A percentile compares a stretch with the other conserved stretches of the same genome.
phyloP scores from a whole-genome alignment of 768 basidiomycete genomes.

The Lyophyllum semitale region DNA sequence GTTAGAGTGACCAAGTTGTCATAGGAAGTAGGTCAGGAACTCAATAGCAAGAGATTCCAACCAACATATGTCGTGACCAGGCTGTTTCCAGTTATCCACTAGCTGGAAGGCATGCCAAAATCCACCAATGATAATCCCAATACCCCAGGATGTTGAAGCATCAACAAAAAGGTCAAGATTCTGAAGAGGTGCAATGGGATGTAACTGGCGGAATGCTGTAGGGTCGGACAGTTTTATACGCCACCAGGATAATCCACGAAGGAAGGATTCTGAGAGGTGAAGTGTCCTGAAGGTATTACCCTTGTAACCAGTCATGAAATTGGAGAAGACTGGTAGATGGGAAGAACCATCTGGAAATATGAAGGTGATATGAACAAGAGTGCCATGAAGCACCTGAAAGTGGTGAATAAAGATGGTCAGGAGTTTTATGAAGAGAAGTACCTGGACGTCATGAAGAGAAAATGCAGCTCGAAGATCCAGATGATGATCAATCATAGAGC shows the following conservation, averaged over 20 bases:
- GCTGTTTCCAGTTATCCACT: constrained; percentile 11
- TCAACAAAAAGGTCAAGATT: neutral
- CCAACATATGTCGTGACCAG: constrained; percentile 26
- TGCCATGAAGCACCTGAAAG: constrained; percentile 27
- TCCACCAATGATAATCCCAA: constrained; percentile 19
- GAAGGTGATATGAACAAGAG: constrained; percentile 32
- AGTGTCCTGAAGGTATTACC: constrained; percentile 9
- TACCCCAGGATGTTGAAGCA: constrained; percentile 26
- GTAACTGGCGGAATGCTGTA: neutral
- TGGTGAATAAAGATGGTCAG: neutral
- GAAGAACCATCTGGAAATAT: constrained; percentile 22
- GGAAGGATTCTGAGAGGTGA: constrained; percentile 18
- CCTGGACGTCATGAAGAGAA: constrained; percentile 20
- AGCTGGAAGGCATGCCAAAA: constrained; percentile 19
- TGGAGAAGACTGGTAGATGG: constrained; percentile 24
- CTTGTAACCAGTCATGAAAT: constrained; percentile 23
- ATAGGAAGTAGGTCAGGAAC: neutral
- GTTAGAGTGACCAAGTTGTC: neutral
- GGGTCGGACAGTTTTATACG: neutral
- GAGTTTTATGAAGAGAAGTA: constrained; percentile 18
- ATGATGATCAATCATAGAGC: neutral
- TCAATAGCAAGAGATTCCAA: constrained; percentile 18
- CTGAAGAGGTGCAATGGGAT: neutral
- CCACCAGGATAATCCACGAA: constrained; percentile 33
- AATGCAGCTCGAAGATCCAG: constrained; percentile 4